phyloP scores from a whole-genome alignment of 2,329 filamentous ascomycete genomes.

The Hypoxylon rubiginosum region DNA sequence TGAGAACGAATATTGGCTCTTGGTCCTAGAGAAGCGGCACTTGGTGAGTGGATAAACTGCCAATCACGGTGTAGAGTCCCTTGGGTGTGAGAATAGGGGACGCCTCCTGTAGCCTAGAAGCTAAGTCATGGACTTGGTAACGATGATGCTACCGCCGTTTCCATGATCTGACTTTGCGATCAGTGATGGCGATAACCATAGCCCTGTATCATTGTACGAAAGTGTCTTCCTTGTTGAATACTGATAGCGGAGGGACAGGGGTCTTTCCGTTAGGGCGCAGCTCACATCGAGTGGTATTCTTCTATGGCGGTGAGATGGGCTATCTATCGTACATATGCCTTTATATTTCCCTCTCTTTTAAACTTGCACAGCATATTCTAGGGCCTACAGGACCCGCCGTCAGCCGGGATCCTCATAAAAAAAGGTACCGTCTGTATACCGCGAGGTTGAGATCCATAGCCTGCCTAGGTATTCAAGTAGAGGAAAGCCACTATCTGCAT shows the following conservation, averaged over 20 bases:
- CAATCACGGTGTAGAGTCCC: constrained; percentile 24
- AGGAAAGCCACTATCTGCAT: not conserved
- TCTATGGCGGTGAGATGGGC: constrained; percentile 35
- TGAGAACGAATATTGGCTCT: constrained; percentile 37
- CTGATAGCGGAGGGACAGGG: constrained; percentile 35
- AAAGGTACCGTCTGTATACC: not conserved
- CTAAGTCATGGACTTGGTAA: constrained; percentile 31
- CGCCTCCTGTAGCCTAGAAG: constrained; percentile 20
- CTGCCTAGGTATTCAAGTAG: constrained; percentile 2
- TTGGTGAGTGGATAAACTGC: constrained; percentile 19
- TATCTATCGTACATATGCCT: constrained; percentile 9
- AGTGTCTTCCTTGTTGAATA: constrained; percentile 38
- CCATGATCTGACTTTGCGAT: constrained; percentile 31
- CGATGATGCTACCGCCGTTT: constrained; percentile 26
- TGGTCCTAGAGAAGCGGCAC: constrained; percentile 39
- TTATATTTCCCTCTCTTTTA: constrained; percentile 1
- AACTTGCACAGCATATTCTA: constrained; percentile 6
- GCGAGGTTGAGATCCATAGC: not conserved
- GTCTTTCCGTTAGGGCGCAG: constrained; percentile 35
- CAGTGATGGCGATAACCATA: constrained; percentile 19
- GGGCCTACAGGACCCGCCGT: not conserved
- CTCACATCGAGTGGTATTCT: constrained; percentile 36
- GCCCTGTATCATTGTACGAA: constrained; percentile 27
- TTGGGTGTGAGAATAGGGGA: constrained; percentile 38
- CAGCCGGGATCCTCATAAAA: constrained; percentile 9